Base-by-base conservation (phyloP, 306 rosid species). In the Sindora glabra region DNA sequence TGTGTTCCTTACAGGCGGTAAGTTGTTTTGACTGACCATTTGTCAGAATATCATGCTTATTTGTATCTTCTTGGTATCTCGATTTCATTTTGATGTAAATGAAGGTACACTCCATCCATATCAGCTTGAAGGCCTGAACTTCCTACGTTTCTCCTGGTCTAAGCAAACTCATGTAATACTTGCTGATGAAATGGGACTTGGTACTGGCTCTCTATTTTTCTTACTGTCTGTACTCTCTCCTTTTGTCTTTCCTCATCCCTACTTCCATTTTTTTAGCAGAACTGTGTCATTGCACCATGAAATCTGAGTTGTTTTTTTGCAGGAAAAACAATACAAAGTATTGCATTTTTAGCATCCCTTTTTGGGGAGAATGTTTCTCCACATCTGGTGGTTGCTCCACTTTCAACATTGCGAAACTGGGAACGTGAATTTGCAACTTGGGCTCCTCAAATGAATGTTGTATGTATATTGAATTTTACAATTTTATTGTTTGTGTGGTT, bases 111-210 rank as follows among this genome's bases (percentile, higher is more conserved):
- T 92, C 34, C 99, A 92, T 70, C 99, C 99, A 42, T 92, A 92
- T 65, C 99, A 92, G 86, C 99, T 92, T 66, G 99, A 92, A 77
- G 99, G 99, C 64, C 75, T 92, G 85, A 92, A 92, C 79, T 92
- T 92, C 80, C 71, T 92, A 58, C 89, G 97, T 41, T 92, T 76
- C 70, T 89, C 99, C 70, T 92, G 99, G 99, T 92, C 96, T 80
- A 92, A 92, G 79, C 95, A 89, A 73, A 92, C 96, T 60, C 99
- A 92, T 62, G 99, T 92, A 37, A 89, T 92, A 76, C 95, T 92
- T 69, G 99, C 99, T 70, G 99, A 92, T 62, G 99, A 92, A 76
- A 92, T 92, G 99, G 99, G 99, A 61, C 99, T 92, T 23, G 99
- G 99, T 92, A 78, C 68, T 64, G 69, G 46, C 56, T 75, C 51